These are phyloP conservation scores for Podila verticillata DNA, from an alignment of 192 early-diverging fungal species.

Conservation along the genomic window DNA sequence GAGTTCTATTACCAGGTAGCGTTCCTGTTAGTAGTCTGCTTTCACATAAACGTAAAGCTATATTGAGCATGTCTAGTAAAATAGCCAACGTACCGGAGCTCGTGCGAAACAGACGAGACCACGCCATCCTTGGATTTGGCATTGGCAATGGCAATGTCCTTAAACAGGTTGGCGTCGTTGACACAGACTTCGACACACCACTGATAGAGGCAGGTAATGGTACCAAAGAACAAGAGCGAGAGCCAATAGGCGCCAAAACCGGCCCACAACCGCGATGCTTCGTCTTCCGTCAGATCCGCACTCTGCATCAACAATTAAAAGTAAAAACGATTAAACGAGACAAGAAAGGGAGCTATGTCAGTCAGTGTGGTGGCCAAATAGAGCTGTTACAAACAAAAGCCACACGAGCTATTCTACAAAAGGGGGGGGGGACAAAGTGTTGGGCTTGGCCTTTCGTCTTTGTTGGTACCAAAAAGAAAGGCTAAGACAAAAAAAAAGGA, in stretches of 20 bases:
- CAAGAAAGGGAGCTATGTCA: not conserved
- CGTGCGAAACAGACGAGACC: slow-evolving; percentile 48
- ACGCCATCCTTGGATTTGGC: slow-evolving; percentile 51
- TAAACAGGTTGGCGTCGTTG: slow-evolving; percentile 39
- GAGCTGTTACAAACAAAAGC: too few relatives aligned
- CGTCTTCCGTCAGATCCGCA: slow-evolving; percentile 21
- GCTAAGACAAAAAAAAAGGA: slow-evolving; percentile 1
- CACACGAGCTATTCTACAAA: not conserved
- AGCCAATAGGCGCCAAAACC: slow-evolving; percentile 49
- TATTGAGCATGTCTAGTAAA: not conserved
- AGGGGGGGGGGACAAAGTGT: not conserved
- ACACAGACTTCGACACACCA: slow-evolving; percentile 46
- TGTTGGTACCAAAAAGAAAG: not conserved
- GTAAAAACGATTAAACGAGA: not conserved
- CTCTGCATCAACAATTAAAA: slow-evolving; percentile 12
- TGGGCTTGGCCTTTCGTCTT: not conserved
- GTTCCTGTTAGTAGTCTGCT: too few relatives aligned
- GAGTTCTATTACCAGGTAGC: slow-evolving; percentile 18
- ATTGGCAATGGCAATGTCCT: slow-evolving; percentile 49
- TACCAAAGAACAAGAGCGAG: slow-evolving; percentile 19
- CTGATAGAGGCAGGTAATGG: slow-evolving; percentile 39
- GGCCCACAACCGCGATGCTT: slow-evolving; percentile 39
- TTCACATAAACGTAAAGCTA: not conserved
- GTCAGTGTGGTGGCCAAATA: not conserved
- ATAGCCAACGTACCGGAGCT: slow-evolving; percentile 27